Percentiles rank a stretch among this genome's conserved stretches.
Conservation (phyloP, 176 grass and related monocot species). For the Avena eriantha region DNA sequence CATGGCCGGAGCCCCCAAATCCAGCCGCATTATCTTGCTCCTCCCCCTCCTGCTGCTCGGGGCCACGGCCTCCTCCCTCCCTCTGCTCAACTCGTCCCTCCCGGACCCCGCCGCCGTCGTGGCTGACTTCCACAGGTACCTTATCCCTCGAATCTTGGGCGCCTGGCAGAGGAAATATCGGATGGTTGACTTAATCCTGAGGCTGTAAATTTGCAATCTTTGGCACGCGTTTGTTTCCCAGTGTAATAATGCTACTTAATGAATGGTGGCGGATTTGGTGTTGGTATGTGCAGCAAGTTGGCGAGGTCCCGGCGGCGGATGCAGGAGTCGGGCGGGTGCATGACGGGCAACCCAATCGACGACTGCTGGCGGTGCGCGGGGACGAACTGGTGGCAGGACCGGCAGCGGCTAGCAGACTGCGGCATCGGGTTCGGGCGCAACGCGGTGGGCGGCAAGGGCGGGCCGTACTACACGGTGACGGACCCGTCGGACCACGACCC, state of each 20-base stretch:
- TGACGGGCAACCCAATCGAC: constrained; percentile 88
- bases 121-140: constrained; percentile 67
- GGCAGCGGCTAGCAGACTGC: constrained; percentile 83
- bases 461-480: constrained; percentile 76
- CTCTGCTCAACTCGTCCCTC: constrained; percentile 45
- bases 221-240: background rate
- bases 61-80: constrained; percentile 22
- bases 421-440: constrained; percentile 84
- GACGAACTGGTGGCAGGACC: constrained; percentile 74
- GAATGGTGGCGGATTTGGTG: background rate
- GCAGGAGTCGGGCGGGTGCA: constrained; percentile 53
- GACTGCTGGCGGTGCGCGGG: constrained; percentile 91
- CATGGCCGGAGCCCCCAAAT: constrained; percentile 40
- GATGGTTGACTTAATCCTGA: background rate
- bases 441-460: constrained; percentile 86
- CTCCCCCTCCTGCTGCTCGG: constrained; percentile 15
- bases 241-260: background rate
- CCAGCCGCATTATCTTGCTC: constrained; percentile 38
- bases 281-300: constrained; percentile 48
- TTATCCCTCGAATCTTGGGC: background rate
- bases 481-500: constrained; percentile 82
- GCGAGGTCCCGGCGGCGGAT: constrained; percentile 57
- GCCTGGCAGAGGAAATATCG: background rate
- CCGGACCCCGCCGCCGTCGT: constrained; percentile 64
- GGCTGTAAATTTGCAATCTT: background rate